These are phyloP conservation scores for Psidium guajava DNA, from an alignment of 345 rosid species.

Conservation along the genomic window DNA sequence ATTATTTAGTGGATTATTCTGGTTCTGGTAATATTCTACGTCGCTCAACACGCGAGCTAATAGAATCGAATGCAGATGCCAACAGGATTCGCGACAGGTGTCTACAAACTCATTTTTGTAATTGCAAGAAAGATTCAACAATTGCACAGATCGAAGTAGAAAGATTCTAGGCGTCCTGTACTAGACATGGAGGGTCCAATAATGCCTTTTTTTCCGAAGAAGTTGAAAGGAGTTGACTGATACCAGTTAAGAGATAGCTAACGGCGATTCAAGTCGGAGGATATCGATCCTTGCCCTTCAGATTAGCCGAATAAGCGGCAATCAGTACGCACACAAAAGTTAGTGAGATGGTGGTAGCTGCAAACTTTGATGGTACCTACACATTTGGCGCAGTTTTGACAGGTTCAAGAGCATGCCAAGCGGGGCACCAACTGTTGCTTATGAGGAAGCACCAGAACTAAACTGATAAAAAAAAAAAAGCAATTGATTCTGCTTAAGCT, in stretches of 20 bases:
- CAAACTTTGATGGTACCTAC: not conserved
- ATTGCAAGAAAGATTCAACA: not conserved
- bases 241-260: not conserved
- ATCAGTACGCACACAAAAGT: not conserved
- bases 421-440: not conserved
- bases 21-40: not conserved
- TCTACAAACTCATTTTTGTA: not conserved
- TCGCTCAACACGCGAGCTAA: conserved; percentile 3
- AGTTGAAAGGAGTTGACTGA: not conserved
- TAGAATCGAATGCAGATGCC: conserved; percentile 16
- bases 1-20: not conserved
- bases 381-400: not conserved
- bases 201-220: not conserved
- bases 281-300: not conserved
- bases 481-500: not conserved
- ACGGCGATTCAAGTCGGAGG: not conserved
- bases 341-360: not conserved
- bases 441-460: not conserved
- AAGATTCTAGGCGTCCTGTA: not conserved
- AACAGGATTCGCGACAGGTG: conserved; percentile 2
- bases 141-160: not conserved
- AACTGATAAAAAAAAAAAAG: not conserved
- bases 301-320: not conserved
- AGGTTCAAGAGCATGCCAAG: not conserved
- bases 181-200: not conserved